Conservation (phyloP, 768 basidiomycete genomes). For the Mycena polygramma region DNA sequence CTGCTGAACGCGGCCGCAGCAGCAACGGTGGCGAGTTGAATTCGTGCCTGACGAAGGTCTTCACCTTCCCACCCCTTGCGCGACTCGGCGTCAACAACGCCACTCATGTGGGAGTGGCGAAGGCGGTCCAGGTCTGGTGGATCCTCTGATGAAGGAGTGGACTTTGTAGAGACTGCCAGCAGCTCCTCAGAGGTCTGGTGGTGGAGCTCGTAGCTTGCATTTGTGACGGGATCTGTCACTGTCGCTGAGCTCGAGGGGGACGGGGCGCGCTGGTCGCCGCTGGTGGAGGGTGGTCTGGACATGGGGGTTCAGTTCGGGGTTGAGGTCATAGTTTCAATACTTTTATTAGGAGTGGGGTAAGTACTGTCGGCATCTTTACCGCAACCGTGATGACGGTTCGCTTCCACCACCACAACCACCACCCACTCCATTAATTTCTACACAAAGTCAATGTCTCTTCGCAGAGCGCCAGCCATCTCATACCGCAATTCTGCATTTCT, state of each 20-base stretch:
- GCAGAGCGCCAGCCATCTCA: too few species aligned
- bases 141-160: slow-evolving; percentile 37
- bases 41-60: slow-evolving; percentile 45
- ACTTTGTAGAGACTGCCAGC: slow-evolving; percentile 49
- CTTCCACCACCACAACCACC: too few species aligned
- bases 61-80: slow-evolving; percentile 48
- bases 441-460: too few species aligned
- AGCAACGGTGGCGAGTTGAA: slow-evolving; percentile 49
- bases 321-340: background rate
- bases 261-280: slow-evolving; percentile 7
- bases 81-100: slow-evolving; percentile 46
- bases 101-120: slow-evolving; percentile 45
- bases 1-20: slow-evolving; percentile 33
- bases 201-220: slow-evolving; percentile 51
- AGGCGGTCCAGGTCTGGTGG: slow-evolving; percentile 33
- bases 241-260: slow-evolving; percentile 10
- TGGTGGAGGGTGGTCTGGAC: background rate
- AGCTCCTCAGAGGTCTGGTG: slow-evolving; percentile 53
- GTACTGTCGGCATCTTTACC: background rate
- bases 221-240: slow-evolving; percentile 58
- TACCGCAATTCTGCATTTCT: background rate
- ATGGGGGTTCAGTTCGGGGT: background rate
- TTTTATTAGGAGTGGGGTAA: background rate
- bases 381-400: too few species aligned
- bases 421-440: too few species aligned